Evolutionary conservation across 1,284 basidiomycete genomes (phyloP).

Genomic region (Agaricales sp.): DNA sequence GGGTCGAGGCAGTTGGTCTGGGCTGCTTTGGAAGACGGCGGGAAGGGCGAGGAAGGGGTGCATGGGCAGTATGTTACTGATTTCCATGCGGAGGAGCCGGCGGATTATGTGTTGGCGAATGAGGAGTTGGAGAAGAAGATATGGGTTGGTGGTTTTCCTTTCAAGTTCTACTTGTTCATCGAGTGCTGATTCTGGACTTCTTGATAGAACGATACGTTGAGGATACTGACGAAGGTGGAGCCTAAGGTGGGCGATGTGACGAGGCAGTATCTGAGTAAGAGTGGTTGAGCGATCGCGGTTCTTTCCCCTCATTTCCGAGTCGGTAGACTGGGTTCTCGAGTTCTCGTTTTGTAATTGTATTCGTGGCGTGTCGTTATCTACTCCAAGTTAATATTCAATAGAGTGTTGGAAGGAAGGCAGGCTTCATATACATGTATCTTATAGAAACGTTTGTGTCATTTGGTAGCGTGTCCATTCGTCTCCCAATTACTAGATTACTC

Average conservation of each 20-base stretch:
- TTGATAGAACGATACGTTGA: not conserved
- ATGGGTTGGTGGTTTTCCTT: not conserved
- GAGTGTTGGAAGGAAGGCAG: too few species aligned
- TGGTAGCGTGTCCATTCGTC: too few species aligned
- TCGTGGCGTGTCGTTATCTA: too few species aligned
- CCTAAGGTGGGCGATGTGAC: not conserved
- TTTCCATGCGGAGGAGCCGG: not conserved
- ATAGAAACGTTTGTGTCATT: too few species aligned
- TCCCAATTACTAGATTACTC: too few species aligned
- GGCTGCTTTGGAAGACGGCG: slow-evolving; percentile 1
- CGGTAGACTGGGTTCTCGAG: too few species aligned
- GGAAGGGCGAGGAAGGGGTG: not conserved
- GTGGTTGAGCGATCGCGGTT: too few species aligned
- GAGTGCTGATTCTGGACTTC: not conserved
- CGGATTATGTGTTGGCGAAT: not conserved
- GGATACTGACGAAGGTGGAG: not conserved
- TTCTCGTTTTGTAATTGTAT: too few species aligned
- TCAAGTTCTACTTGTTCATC: not conserved
- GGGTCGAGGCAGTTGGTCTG: slow-evolving; percentile 1
- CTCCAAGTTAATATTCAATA: too few species aligned
- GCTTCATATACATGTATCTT: too few species aligned
- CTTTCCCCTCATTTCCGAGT: too few species aligned
- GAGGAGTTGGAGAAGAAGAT: not conserved
- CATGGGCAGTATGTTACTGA: not conserved
- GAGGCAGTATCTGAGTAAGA: not conserved